phyloP scores from a whole-genome alignment of 2,329 filamentous ascomycete species.

The Aspergillus brasiliensis region DNA sequence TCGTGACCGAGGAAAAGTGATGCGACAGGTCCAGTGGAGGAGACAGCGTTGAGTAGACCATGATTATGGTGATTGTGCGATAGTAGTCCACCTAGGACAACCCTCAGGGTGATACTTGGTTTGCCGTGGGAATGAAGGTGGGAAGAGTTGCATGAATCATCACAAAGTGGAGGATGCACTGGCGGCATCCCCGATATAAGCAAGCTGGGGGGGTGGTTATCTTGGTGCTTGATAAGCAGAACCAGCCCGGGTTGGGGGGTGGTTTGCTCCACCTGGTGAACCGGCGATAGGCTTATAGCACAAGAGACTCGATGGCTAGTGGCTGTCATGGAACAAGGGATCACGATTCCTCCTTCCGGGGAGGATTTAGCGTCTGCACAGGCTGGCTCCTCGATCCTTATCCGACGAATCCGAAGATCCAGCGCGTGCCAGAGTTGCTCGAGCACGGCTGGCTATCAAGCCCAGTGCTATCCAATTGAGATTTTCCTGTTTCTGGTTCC shows the following conservation, averaged over 20 bases:
- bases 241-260: not conserved
- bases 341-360: not conserved
- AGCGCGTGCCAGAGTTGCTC: not conserved
- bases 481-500: not conserved
- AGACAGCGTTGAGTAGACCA: constrained; percentile 4
- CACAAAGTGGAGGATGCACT: too few species aligned
- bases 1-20: constrained; percentile 72
- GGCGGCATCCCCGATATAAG: not conserved
- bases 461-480: not conserved
- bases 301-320: not conserved
- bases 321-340: not conserved
- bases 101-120: not conserved
- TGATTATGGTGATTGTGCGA: not conserved
- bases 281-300: not conserved
- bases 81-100: not conserved
- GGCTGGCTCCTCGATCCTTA: not conserved
- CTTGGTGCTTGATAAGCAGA: constrained; percentile 8
- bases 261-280: not conserved
- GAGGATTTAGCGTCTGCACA: not conserved
- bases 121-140: not conserved
- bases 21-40: constrained; percentile 75
- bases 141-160: not conserved
- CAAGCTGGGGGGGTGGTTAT: constrained; percentile 1
- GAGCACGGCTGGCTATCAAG: not conserved
- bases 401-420: constrained; percentile 6